Conservation (phyloP, 2,329 filamentous ascomycete genomes). For the Neonectria hederae region DNA sequence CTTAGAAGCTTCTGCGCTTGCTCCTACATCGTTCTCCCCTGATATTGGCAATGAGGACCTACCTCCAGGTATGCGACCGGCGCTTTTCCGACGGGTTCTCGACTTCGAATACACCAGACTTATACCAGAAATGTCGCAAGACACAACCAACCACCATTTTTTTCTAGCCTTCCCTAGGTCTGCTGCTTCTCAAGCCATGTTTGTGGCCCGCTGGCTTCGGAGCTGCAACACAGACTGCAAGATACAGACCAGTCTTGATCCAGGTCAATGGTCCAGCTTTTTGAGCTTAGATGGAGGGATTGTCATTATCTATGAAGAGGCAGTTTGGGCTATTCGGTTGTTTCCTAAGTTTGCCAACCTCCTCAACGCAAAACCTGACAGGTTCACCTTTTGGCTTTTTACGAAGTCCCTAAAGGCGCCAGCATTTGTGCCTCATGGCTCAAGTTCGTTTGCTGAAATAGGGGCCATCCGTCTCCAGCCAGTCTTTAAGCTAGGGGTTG, state of each 20-base stretch:
- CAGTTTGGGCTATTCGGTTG: slow-evolving; percentile 48
- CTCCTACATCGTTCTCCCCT: slow-evolving; percentile 34
- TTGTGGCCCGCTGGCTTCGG: slow-evolving; percentile 58
- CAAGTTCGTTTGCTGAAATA: slow-evolving; percentile 10
- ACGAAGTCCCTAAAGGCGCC: slow-evolving; percentile 42
- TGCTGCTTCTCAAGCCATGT: slow-evolving; percentile 45
- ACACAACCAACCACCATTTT: slow-evolving; percentile 46
- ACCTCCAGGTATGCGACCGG: slow-evolving; percentile 30
- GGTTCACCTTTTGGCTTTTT: slow-evolving; percentile 54
- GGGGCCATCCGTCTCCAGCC: slow-evolving; percentile 41
- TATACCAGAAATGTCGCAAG: slow-evolving; percentile 29
- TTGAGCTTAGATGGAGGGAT: slow-evolving; percentile 39
- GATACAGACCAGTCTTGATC: slow-evolving; percentile 52
- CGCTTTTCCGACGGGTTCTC: slow-evolving; percentile 44
- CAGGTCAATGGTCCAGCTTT: slow-evolving; percentile 61
- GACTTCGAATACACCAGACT: slow-evolving; percentile 47
- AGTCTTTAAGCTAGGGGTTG: slow-evolving; percentile 46
- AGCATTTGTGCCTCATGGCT: slow-evolving; percentile 27
- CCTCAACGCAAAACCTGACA: slow-evolving; percentile 42
- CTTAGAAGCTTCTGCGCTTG: slow-evolving; percentile 34
- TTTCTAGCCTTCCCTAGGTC: slow-evolving; percentile 61
- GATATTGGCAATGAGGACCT: slow-evolving; percentile 11
- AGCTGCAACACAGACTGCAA: slow-evolving; percentile 51
- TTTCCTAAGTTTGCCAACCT: slow-evolving; percentile 51
- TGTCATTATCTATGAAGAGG: slow-evolving; percentile 59